Base-by-base conservation (phyloP, 176 grass and related monocot species). In the Zoysia pacifica region DNA sequence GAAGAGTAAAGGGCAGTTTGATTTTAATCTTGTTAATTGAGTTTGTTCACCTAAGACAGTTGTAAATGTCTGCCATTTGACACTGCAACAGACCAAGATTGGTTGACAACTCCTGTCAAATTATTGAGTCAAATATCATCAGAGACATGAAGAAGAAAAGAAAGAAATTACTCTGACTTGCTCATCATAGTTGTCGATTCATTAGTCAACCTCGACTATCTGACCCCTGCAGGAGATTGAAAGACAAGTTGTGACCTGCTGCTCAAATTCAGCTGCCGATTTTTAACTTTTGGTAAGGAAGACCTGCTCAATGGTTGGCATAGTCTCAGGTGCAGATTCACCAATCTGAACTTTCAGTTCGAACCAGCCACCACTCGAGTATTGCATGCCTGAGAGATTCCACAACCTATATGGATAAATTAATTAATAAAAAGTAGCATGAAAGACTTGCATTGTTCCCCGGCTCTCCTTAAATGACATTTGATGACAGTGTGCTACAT, bases 311-410 rank as follows among this genome's bases (percentile, higher is more conserved):
- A 97, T 90, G 10, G 82, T 39, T 43, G 92, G 95, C 74, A 94
- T 92, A 6, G 92, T 97, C 42, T 79, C 62, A 15, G 86, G 37
- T 18, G 92, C 95, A 72, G 95, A 89, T 67, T 92, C 70, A 81
- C 95, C 95, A 69, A 97, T 88, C 92, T 20, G 86, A 87, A 70
- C 94, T 94, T 56, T 97, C 87, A 62, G 92, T 94, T 16, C 90
- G 95, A 76, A 97, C 86, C 8, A 15, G 63, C 4, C 92, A 90
- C 95, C 95, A 97, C 48, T 92, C 95, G 43, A 97, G 92, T 67
- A 97, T 55, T 39, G 58, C 50, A 86, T 97, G 92, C 18, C 92
- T 90, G 55, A 94, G 72, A 0, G 83, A 94, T 76, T 92, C 92
- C 1, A 90, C 92, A n/a, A 85, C 87, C 95, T 97, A 73, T 19